phyloP scores from a whole-genome alignment of 2,329 filamentous ascomycete species.

The Botrytis byssoidea region DNA sequence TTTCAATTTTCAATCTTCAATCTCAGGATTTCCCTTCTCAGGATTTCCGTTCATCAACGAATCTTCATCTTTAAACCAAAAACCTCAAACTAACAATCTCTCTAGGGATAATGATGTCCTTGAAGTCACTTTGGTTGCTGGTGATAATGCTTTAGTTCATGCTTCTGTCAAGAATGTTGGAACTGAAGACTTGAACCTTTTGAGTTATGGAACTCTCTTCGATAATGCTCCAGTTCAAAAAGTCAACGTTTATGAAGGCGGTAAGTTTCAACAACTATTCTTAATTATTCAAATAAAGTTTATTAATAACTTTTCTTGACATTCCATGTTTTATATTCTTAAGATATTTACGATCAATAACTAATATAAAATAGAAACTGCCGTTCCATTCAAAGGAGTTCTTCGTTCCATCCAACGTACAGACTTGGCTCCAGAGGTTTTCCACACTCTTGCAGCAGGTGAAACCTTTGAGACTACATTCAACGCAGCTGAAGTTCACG shows the following conservation, averaged over 20 bases:
- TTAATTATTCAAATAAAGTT: background rate
- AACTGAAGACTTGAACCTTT: constrained; percentile 40
- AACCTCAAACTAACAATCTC: constrained; percentile 26
- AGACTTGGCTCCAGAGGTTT: constrained; percentile 41
- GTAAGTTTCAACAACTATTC: constrained; percentile 36
- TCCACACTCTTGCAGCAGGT: constrained; percentile 43
- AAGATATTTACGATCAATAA: background rate
- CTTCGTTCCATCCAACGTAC: constrained; percentile 42
- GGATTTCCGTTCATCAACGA: too few species aligned
- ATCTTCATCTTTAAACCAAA: background rate
- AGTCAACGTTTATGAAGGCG: constrained; percentile 39
- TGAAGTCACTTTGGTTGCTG: constrained; percentile 33
- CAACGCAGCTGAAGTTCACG: constrained; percentile 46
- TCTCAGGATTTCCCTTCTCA: too few species aligned
- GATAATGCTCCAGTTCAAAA: constrained; percentile 45
- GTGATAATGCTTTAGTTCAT: constrained; percentile 42
- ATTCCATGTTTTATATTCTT: background rate
- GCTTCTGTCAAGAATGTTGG: constrained; percentile 45
- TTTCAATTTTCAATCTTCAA: background rate
- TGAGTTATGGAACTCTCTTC: constrained; percentile 44
- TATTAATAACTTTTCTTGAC: too few species aligned
- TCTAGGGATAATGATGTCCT: constrained; percentile 34
- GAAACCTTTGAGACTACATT: constrained; percentile 45
- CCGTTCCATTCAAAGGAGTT: constrained; percentile 14
- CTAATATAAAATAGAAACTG: constrained; percentile 4